Evolutionary conservation across 306 rosid species (phyloP).

Genomic region (cucumber (Cucumis sativus)): Cucumber_9930_V3 NC_026655.2:2199501-2200000

Average conservation of each 20-base stretch:
- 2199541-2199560: neutral
- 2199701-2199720: neutral
- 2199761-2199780: conserved; percentile 11
- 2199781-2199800: conserved; percentile 13
- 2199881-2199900: conserved; percentile 2
- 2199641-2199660: neutral
- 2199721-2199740: conserved; percentile 29
- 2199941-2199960: conserved; percentile 51
- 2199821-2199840: neutral
- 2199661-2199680: conserved; percentile 6
- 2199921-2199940: conserved; percentile 19
- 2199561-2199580: neutral
- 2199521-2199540: conserved; percentile 14
- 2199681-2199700: conserved; percentile 11
- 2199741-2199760: conserved; percentile 16
- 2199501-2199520: conserved; percentile 18
- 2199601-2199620: neutral
- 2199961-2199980: conserved; percentile 21
- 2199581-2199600: neutral
- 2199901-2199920: neutral
- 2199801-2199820: conserved; percentile 16
- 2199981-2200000: neutral
- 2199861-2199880: conserved; percentile 26
- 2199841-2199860: neutral
- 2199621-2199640: neutral